Evolutionary conservation across 139 green algal species (phyloP), one percentile per base, ranked within the genome.

Genomic region (Raphidocelis subcapitata): DNA sequence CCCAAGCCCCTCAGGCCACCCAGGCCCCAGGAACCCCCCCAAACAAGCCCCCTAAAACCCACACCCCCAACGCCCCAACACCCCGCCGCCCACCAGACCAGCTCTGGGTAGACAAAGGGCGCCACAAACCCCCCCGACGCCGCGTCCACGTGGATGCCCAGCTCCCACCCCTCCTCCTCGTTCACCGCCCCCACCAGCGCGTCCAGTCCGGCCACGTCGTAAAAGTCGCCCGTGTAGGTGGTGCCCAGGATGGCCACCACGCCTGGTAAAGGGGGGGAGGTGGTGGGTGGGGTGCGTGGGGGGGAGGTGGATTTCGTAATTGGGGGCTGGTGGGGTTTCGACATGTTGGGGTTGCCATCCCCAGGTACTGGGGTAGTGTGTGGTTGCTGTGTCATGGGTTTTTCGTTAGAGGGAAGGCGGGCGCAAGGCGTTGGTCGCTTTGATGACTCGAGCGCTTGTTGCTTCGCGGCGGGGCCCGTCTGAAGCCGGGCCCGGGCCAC

Each of bases 111-210:
- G 21, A 88, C 21, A 61, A 94, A 94, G 36, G 89, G 89, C 3
- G 88, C 89, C 41, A 93, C 73, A 55, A 94, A 88, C 18, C 69
- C 89, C 28, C 89, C 89, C 8, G 57, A 82, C 16, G 89, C 89
- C 24, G 70, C 89, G 57, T 94, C 89, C 33, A 94, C 83, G 67
- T 94, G 89, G 60, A 93, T 92, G 4, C 23, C 41, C 33, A 94
- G 61, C 31, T 85, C 69, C 77, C 74, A 85, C 1, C 79, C 86
- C 44, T 81, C 82, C 52, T 79, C 63, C 61, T 82, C 63, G 26
- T 90, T 68, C 74, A 79, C 73, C 12, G 72, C 70, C 77, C 64
- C 62, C 2, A 86, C 44, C 49, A 80, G 33, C 5, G 44, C 56
- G 28, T 90, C 84, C 1, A 93, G 61, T 4, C 67, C 84, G 23